Evolutionary conservation across 345 rosid genomes (phyloP).

Genomic region (Geranium rotundifolium): DNA sequence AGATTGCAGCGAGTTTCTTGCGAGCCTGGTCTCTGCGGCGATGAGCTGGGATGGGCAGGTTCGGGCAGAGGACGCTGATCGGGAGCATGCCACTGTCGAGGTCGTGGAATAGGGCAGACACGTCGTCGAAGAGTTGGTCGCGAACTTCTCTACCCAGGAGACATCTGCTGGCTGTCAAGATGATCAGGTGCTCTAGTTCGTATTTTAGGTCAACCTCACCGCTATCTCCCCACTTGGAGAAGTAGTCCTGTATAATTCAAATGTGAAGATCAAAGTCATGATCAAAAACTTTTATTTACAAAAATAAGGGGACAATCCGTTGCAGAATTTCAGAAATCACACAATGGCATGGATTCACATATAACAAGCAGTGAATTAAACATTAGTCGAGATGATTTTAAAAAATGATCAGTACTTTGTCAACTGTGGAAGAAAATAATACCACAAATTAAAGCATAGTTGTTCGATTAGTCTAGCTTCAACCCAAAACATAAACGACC

Average conservation of each 20-base stretch:
- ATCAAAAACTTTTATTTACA: background rate
- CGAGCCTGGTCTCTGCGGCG: slow-evolving; percentile 85
- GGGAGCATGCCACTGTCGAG: slow-evolving; percentile 98
- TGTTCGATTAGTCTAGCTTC: background rate
- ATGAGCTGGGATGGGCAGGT: slow-evolving; percentile 92
- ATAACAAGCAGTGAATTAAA: too few species aligned
- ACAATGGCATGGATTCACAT: background rate
- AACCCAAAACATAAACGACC: background rate
- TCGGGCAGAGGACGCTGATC: slow-evolving; percentile 82
- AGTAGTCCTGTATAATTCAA: slow-evolving; percentile 53
- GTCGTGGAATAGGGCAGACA: slow-evolving; percentile 87
- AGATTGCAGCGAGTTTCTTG: slow-evolving; percentile 66
- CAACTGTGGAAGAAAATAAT: background rate
- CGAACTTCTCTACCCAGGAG: slow-evolving; percentile 87
- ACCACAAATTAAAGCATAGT: background rate
- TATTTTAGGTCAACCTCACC: slow-evolving; percentile 86
- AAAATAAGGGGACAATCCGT: background rate
- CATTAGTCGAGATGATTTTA: background rate
- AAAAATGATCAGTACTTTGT: too few species aligned
- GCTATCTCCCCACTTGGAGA: slow-evolving; percentile 89
- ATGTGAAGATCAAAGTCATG: slow-evolving; percentile 1
- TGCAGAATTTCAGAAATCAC: too few species aligned
- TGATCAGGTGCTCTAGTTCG: slow-evolving; percentile 89
- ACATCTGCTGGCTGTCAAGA: slow-evolving; percentile 98
- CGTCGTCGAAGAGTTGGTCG: slow-evolving; percentile 88